phyloP scores from a whole-genome alignment of 495 filamentous ascomycete genomes.

The Podospora comata region DNA sequence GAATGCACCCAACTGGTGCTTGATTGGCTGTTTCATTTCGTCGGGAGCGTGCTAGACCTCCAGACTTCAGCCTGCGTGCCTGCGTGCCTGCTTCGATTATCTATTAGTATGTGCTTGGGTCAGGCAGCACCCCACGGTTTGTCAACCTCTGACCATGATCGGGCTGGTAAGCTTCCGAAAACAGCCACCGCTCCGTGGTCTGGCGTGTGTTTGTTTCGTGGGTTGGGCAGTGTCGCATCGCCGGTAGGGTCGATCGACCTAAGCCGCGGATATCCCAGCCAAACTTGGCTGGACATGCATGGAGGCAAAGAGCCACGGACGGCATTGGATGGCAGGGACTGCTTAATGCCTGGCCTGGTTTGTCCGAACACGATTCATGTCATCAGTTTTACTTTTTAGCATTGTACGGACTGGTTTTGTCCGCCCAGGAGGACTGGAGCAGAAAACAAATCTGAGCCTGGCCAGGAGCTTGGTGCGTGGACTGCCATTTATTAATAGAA shows the following conservation, averaged over 20 bases:
- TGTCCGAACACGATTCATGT: background rate
- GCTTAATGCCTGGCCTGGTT: too few species aligned
- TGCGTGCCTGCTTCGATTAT: background rate
- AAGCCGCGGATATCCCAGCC: conserved; percentile 23
- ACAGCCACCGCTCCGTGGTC: conserved; percentile 1
- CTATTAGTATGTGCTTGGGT: background rate
- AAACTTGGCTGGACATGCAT: background rate
- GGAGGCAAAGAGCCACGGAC: background rate
- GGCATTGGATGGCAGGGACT: background rate
- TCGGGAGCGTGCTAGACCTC: too few species aligned
- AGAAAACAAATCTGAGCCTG: too few species aligned
- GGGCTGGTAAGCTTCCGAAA: conserved; percentile 2
- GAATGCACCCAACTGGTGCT: background rate
- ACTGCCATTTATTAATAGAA: background rate
- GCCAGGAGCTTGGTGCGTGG: too few species aligned
- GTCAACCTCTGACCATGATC: background rate
- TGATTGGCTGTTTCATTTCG: conserved; percentile 8
- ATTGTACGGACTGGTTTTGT: too few species aligned
- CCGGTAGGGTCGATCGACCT: conserved; percentile 11
- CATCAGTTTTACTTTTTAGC: background rate
- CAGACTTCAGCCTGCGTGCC: too few species aligned
- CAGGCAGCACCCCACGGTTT: conserved; percentile 14
- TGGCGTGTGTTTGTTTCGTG: background rate
- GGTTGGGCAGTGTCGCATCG: conserved; percentile 13
- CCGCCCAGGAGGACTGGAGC: too few species aligned